Percentiles rank a stretch among this genome's conserved stretches.
These are phyloP conservation scores for Leccinum uliginosum DNA, from an alignment of 768 basidiomycete species.

Conservation along the genomic window DNA sequence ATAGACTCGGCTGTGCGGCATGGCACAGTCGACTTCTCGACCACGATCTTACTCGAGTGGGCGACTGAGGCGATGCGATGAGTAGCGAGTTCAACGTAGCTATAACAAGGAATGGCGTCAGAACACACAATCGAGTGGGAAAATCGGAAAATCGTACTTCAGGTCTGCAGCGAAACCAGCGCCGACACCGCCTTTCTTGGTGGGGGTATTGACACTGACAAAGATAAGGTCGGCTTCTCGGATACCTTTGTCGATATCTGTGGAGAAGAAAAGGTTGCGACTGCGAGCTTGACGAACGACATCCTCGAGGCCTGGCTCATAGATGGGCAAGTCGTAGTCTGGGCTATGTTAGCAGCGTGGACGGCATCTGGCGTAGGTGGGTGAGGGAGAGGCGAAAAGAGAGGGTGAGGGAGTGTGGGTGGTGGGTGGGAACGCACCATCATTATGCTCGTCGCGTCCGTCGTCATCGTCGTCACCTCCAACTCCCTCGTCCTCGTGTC, in stretches of 20 bases:
- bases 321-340: conserved; percentile 86
- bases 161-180: conserved; percentile 98
- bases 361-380: no score
- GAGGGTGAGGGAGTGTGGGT: no score
- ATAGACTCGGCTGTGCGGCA: conserved; percentile 99
- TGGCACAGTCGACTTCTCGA: conserved; percentile 98
- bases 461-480: no score
- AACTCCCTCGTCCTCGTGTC: no score
- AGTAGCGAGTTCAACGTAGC: conserved; percentile 96
- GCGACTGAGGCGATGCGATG: conserved; percentile 93
- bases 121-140: conserved; percentile 2
- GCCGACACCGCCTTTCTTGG: conserved; percentile 96
- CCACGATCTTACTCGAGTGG: conserved; percentile 91
- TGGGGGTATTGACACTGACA: conserved; percentile 97
- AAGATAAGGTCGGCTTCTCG: conserved; percentile 96
- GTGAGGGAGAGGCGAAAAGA: no score
- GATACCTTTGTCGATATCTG: conserved; percentile 90
- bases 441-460: no score
- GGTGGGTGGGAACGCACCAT: no score
- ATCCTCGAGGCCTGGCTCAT: conserved; percentile 92
- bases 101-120: conserved; percentile 30
- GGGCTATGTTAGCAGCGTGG: no score
- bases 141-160: conserved; percentile 57
- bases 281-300: conserved; percentile 87
- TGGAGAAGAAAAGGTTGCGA: conserved; percentile 95